Conservation (phyloP, 169 alveolate species). For the Cryptosporidium sp. region DNA sequence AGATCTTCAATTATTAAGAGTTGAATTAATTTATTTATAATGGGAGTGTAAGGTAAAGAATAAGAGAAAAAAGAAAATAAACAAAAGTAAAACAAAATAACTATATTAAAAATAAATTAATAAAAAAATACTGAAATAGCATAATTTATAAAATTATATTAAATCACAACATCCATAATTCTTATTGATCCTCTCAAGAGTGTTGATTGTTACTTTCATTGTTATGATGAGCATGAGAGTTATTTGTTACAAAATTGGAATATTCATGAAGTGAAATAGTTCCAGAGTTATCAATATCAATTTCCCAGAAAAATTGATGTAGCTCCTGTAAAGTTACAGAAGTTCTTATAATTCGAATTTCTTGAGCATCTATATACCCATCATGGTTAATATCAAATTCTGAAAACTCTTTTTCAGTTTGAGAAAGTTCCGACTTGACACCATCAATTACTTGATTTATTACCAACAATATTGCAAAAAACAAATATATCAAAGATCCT, state of each 20-base stretch:
- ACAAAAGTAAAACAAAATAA: too few relatives aligned
- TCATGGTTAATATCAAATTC: constrained; percentile 60
- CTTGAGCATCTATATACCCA: constrained; percentile 71
- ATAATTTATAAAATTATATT: too few relatives aligned
- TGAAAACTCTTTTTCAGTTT: constrained; percentile 25
- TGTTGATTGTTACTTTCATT: not conserved
- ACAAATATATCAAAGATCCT: not conserved
- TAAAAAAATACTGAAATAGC: not conserved
- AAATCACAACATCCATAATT: too few relatives aligned
- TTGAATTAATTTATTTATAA: too few relatives aligned
- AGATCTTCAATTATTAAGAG: too few relatives aligned
- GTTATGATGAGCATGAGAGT: constrained; percentile 32
- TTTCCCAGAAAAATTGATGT: constrained; percentile 75
- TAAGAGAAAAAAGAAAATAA: too few relatives aligned
- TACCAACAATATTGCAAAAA: not conserved
- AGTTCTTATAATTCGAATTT: constrained; percentile 28
- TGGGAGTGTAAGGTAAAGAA: not conserved
- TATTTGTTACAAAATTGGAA: constrained; percentile 29
- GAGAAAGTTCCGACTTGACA: not conserved
- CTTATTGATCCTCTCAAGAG: not conserved
- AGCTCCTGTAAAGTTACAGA: constrained; percentile 65
- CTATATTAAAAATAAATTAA: too few relatives aligned
- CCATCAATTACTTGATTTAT: not conserved
- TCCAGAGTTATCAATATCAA: constrained; percentile 61
- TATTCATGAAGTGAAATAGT: constrained; percentile 46